A percentile compares a stretch with the other conserved stretches of the same genome.
phyloP scores from a whole-genome alignment of 2,329 filamentous ascomycete species.

The Diaporthe humulicola region DNA sequence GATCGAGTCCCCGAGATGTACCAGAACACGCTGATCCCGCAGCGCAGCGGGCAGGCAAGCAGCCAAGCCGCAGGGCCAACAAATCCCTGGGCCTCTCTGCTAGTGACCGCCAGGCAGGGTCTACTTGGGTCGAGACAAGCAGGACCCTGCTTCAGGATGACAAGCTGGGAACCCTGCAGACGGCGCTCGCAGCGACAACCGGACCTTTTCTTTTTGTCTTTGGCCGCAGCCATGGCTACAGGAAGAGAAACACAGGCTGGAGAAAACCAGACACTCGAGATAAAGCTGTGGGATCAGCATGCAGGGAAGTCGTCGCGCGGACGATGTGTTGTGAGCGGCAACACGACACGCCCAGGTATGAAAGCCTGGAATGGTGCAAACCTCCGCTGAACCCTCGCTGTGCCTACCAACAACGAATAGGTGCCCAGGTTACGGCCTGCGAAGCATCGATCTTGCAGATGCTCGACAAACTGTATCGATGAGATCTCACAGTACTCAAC shows the following conservation, averaged over 20 bases:
- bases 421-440: conserved; percentile 11
- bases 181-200: conserved; percentile 6
- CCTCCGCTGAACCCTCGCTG: conserved; percentile 7
- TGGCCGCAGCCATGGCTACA: background rate
- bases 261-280: background rate
- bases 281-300: background rate
- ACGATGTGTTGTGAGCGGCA: conserved; percentile 3
- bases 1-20: conserved; percentile 18
- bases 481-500: conserved; percentile 10
- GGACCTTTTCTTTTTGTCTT: background rate
- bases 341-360: conserved; percentile 10
- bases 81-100: background rate
- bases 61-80: conserved; percentile 17
- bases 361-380: conserved; percentile 17
- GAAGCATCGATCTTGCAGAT: conserved; percentile 31
- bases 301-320: background rate
- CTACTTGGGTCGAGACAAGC: conserved; percentile 24
- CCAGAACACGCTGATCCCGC: conserved; percentile 1
- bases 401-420: conserved; percentile 24
- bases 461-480: conserved; percentile 4
- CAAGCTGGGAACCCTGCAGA: background rate
- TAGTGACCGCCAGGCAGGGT: conserved; percentile 6
- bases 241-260: background rate
- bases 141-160: conserved; percentile 24
- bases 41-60: conserved; percentile 18